Conservation (phyloP, 768 basidiomycete genomes). For the Hemileccinum impolitum region DNA sequence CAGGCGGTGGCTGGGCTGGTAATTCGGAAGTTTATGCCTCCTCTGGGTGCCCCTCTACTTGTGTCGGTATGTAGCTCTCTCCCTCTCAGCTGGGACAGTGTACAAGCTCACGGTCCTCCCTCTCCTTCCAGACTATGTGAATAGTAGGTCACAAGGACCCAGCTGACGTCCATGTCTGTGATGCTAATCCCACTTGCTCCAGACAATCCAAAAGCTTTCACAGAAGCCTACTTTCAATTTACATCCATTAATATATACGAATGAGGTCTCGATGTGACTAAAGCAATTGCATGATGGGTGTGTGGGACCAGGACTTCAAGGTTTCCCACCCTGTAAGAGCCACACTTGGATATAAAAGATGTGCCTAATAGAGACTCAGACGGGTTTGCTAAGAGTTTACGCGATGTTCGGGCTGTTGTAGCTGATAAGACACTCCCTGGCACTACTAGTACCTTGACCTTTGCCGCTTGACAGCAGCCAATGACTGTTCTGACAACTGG, state of each 20-base stretch:
- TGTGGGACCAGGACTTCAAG: neutral
- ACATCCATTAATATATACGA: constrained; percentile 37
- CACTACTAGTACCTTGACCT: no score
- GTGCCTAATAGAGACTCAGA: no score
- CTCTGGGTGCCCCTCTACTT: constrained; percentile 32
- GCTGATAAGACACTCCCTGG: no score
- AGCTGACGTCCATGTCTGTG: neutral
- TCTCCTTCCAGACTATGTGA: constrained; percentile 22
- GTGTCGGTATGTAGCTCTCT: constrained; percentile 19
- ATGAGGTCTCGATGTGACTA: neutral
- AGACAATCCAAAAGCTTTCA: constrained; percentile 40
- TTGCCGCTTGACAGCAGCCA: no score
- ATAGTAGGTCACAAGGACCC: constrained; percentile 13
- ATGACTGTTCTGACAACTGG: no score
- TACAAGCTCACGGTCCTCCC: neutral
- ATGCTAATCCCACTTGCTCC: neutral
- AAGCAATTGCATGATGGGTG: neutral
- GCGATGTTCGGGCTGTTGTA: no score
- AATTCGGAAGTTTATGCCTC: constrained; percentile 20
- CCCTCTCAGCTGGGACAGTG: neutral
- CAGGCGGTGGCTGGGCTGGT: constrained; percentile 33
- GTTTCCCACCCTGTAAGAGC: neutral
- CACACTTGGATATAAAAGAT: neutral
- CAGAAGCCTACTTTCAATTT: constrained; percentile 41
- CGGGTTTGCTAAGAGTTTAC: no score